Base-by-base conservation (phyloP, 2,329 filamentous ascomycete species). In the Gaeumannomyces tritici region DNA sequence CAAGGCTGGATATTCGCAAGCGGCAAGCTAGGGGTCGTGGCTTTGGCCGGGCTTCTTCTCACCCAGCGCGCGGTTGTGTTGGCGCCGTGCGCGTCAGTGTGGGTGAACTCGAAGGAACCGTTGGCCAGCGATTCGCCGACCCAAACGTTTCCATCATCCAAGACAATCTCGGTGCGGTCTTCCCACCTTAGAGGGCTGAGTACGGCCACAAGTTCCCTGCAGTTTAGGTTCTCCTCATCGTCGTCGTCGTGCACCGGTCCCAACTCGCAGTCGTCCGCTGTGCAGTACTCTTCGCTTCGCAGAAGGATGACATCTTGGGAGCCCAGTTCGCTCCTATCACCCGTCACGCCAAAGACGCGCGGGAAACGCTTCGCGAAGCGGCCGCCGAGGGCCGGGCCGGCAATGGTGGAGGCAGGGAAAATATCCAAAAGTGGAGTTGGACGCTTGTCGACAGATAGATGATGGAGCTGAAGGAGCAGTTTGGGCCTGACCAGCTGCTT, bases 381-480 rank as follows among this genome's bases (percentile, higher is more conserved):
- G 18, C 59, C 59, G 21, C 59, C 59, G 24, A 55, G 27, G 29
- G 28, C 42, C 7, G 86, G 82, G 64, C 82, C 74, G 57, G 81
- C 75, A 55, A 88, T 76, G 18, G 83, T 77, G n/a, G 83, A 83
- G 2, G 87, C 85, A 0, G 89, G 88, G 55, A 91, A 81, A n/a
- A 91, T 83, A 67, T 93, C 89, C 66, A 90, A 85, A 4, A 84
- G 82, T 0, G 89, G 89, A 61, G 80, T 80, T 0, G 88, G 87
- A 28, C 89, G 83, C 21, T 78, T 78, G 64, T 84, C 80, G 55
- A 79, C 74, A 2, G 81, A 78, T n/a, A 91, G 72, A 63, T 84
- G 80, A 69, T 92, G 89, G 21, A 93, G 76, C 72, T 93, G 89
- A 7, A 93, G 79, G 7, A 91, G 75, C 24, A 91, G 75, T 61